Base-by-base conservation (phyloP, 1,284 basidiomycete genomes). In the Meira nashicola region DNA sequence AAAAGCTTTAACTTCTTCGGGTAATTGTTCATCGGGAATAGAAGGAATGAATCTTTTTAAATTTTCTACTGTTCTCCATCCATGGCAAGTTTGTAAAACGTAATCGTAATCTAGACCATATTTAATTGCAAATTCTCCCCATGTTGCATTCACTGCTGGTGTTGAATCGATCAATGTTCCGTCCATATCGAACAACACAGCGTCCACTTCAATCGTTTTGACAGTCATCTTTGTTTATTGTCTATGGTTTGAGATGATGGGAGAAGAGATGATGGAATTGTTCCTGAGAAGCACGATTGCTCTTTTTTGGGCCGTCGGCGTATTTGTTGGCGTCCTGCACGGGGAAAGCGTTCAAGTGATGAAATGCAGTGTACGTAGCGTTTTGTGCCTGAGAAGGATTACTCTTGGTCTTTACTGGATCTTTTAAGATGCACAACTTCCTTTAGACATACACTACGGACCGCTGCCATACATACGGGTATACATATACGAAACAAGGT, bases 131-230 rank as follows among this genome's bases (percentile, higher is more conserved):
- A 68, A 74, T 12, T 67, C 66, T 14, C 53, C 62, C 76, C 76
- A 77, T 15, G 72, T 73, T 0, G 71, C 71, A 58, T 76, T 75
- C 39, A 76, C 70, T 1, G 76, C 76, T 0, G 73, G 74, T 6
- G 74, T 78, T 2, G 73, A 76, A 44, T 77, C 74, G 61, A 76
- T 74, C 11, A 77, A 62, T 6, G 76, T 78, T 14, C 76, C 76
- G 51, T 78, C 76, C 76, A 78, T 78, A 55, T 78, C 76, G 48
- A 78, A 78, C n/a, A 78, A 65, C 17, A 65, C 64, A 39, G 44
- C 41, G 17, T 65, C 60, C n/a, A 64, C 61, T 40, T 61, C 57
- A 39, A 64, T 49, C 15, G 44, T 54, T 25, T 61, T 41, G 2
- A 43, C 41, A 4, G 60, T 19, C 49, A 62, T 62, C 1, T 8